Conservation (phyloP, 495 filamentous ascomycete genomes). For the Aspergillus coremiiformis region DNA sequence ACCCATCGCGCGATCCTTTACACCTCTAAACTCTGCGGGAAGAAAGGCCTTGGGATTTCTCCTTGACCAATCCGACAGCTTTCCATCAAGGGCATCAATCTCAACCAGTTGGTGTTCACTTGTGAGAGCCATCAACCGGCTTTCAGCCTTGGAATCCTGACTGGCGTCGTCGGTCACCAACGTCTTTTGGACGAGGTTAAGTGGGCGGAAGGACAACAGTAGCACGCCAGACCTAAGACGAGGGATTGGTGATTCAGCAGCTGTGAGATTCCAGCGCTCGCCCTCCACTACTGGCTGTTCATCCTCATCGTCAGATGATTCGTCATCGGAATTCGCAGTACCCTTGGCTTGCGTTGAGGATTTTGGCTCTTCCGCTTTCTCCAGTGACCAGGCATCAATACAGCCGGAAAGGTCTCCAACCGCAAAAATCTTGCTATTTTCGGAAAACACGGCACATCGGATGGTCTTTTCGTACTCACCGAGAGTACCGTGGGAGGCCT, state of each 20-base stretch:
- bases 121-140: conserved; percentile 68
- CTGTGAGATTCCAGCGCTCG: conserved; percentile 61
- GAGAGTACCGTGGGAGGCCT: conserved; percentile 54
- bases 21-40: conserved; percentile 60
- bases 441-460: conserved; percentile 67
- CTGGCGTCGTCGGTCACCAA: conserved; percentile 33
- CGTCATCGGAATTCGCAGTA: conserved; percentile 40
- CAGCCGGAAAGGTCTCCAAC: conserved; percentile 75
- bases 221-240: conserved; percentile 63
- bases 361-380: conserved; percentile 42
- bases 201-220: conserved; percentile 67
- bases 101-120: conserved; percentile 67
- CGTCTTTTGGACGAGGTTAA: conserved; percentile 20
- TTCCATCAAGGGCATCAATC: conserved; percentile 66
- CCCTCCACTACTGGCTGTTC: conserved; percentile 35
- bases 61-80: conserved; percentile 75
- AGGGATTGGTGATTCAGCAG: conserved; percentile 62
- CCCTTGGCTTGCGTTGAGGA: conserved; percentile 25
- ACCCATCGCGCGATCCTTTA: conserved; percentile 72
- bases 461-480: conserved; percentile 75
- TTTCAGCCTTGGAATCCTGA: conserved; percentile 29
- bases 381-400: conserved; percentile 77
- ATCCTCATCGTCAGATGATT: conserved; percentile 46
- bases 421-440: conserved; percentile 70
- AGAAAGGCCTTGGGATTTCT: conserved; percentile 69